Percentiles rank a stretch among this genome's conserved stretches.
phyloP scores from a whole-genome alignment of 371 early-diverging fungal genomes.

The Spraguea lophii region DNA sequence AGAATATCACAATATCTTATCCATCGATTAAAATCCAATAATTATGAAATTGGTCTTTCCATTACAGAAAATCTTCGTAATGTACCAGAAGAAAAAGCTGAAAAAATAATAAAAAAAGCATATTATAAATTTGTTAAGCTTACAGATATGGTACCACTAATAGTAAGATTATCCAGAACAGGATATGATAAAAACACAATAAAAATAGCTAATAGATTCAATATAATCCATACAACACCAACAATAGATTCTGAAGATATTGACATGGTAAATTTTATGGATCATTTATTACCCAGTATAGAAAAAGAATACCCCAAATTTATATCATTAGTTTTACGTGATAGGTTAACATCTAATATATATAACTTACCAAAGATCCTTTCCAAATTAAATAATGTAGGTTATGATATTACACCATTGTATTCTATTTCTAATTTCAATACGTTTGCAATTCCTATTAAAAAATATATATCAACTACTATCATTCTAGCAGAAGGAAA shows the following conservation, averaged over 20 bases:
- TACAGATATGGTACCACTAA: not conserved
- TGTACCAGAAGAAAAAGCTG: not conserved
- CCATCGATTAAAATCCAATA: not conserved
- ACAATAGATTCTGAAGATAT: constrained; percentile 11
- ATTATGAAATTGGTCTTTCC: constrained; percentile 5
- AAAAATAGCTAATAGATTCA: not conserved
- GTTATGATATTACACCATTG: no score
- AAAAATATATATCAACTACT: no score
- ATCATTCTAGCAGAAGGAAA: no score
- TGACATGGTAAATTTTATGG: constrained; percentile 1
- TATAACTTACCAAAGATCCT: no score
- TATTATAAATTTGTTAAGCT: not conserved
- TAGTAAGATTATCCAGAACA: not conserved
- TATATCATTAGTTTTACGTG: no score
- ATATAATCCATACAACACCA: not conserved
- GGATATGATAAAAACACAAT: not conserved
- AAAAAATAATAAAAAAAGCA: not conserved
- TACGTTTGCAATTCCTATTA: no score
- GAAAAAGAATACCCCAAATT: not conserved
- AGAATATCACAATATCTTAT: not conserved
- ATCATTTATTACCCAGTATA: not conserved
- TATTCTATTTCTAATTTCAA: no score
- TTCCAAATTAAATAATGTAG: no score
- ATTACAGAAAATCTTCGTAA: not conserved
- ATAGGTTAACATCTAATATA: no score